Evolutionary conservation across 345 rosid species (phyloP), one percentile per base, ranked within the genome.

Genomic region (Arabidopsis arenosa): DNA sequence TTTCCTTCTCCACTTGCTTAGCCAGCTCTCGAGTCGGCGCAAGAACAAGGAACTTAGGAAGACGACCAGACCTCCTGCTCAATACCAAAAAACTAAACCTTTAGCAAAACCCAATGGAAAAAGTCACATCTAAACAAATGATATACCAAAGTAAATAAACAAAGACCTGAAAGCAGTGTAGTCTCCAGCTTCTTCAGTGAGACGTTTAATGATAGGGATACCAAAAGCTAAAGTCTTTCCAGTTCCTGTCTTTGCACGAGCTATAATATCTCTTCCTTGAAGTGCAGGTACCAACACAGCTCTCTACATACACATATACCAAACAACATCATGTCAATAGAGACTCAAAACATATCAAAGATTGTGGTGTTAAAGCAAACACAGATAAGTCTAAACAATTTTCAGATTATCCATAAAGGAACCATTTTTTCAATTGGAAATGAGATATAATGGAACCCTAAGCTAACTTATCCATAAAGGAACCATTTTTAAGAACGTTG

Each of bases 221-320:
- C 97, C 99, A 43, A 95, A 95, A 65, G 99, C 99, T 76, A 95
- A 79, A 23, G 97, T 95, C 90, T 95, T 95, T n/a, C 99, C 99
- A 21, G 99, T 95, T 70, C 99, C 97, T 32, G 99, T 95, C 85
- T 92, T 92, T 2, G 99, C 99, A 80, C 99, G 97, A 81, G 93
- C 97, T 73, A 95, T 95, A 51, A 95, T 64, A 47, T 95, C 99
- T 49, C 89, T 83, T 49, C 97, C 97, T 87, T 95, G 77, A 6
- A 95, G 84, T 2, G 97, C 97, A 9, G 99, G 99, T 44, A 80
- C 68, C 28, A 92, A 68, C 73, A 95, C 99, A 78, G 99, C 97
- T 73, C 97, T 90, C 97, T 95, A 18, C 26, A 73, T 3, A 77
- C 8, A 70, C 32, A 52, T 1, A 70, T 11, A 62, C 15, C 54